Conservation (phyloP, 2,329 filamentous ascomycete species). For the Paraphoma chrysanthemicola region DNA sequence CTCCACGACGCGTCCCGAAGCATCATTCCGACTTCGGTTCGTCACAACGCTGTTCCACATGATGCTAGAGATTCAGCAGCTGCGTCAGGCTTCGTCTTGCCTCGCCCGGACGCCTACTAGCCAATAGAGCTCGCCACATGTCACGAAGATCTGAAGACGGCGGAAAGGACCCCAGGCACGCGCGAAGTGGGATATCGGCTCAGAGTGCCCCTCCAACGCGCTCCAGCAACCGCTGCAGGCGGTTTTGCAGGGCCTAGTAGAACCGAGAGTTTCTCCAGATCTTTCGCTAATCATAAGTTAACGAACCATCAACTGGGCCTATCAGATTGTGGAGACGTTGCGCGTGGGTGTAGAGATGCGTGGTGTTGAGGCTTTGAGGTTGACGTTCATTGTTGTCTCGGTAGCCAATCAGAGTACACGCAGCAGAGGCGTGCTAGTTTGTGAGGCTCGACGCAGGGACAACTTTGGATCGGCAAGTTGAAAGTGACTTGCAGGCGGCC, state of each 20-base stretch:
- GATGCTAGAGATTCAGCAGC: constrained; percentile 33
- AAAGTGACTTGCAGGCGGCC: constrained; percentile 17
- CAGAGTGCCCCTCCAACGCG: constrained; percentile 7
- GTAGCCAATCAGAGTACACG: constrained; percentile 36
- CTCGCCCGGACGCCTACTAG: constrained; percentile 20
- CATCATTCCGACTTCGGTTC: constrained; percentile 45
- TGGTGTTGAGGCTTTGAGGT: constrained; percentile 45
- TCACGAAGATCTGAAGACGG: constrained; percentile 27
- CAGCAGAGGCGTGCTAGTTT: constrained; percentile 31
- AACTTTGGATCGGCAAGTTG: constrained; percentile 8
- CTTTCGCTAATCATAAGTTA: constrained; percentile 13
- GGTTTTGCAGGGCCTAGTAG: constrained; percentile 40
- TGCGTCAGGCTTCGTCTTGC: constrained; percentile 21
- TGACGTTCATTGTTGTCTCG: constrained; percentile 23
- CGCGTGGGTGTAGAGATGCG: constrained; percentile 37
- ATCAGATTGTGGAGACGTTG: constrained; percentile 33
- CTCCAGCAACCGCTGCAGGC: constrained; percentile 32
- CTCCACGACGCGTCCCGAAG: constrained; percentile 20
- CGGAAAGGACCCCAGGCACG: constrained; percentile 17
- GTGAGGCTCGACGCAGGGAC: constrained; percentile 34
- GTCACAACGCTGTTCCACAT: constrained; percentile 41
- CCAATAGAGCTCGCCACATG: constrained; percentile 47
- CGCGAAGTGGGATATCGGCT: constrained; percentile 19
- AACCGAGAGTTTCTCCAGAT: constrained; percentile 38
- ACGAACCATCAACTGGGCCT: constrained; percentile 25